Conservation (phyloP, 768 basidiomycete species). For the Boletellus ananiceps region DNA sequence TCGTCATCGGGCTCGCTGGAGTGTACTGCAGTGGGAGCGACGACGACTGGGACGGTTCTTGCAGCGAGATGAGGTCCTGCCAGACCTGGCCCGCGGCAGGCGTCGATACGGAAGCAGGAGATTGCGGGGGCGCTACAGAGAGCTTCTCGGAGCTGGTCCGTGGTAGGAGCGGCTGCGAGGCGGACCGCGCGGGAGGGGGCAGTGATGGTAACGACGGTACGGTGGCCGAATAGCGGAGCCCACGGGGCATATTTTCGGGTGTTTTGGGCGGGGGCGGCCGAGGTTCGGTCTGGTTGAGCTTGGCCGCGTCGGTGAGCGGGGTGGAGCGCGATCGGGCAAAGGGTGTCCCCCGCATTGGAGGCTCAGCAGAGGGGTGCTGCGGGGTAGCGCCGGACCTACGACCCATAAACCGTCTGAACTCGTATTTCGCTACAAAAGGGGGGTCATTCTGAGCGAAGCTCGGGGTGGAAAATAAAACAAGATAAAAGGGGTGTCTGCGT, state of each 20-base stretch:
- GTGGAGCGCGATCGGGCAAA: conserved; percentile 22
- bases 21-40: conserved; percentile 45
- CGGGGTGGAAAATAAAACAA: background rate
- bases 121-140: conserved; percentile 6
- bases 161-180: conserved; percentile 35
- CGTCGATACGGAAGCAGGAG: conserved; percentile 13
- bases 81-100: conserved; percentile 40
- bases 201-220: conserved; percentile 11
- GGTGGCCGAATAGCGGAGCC: conserved; percentile 12
- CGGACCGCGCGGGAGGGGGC: conserved; percentile 23
- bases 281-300: conserved; percentile 7
- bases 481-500: conserved; percentile 21
- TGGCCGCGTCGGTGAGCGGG: conserved; percentile 7
- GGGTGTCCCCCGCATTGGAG: conserved; percentile 29
- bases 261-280: conserved; percentile 22
- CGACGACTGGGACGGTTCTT: conserved; percentile 33
- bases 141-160: conserved; percentile 13
- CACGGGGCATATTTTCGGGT: conserved; percentile 22
- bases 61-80: conserved; percentile 53
- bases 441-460: background rate
- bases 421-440: conserved; percentile 66
- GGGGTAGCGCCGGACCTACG: conserved; percentile 34
- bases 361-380: conserved; percentile 37
- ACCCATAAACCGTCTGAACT: conserved; percentile 65
- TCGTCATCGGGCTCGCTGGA: background rate